A percentile compares a stretch with the other conserved stretches of the same genome.
Evolutionary conservation across 495 filamentous ascomycete genomes (phyloP).

Genomic region (Penicillium canescens): DNA sequence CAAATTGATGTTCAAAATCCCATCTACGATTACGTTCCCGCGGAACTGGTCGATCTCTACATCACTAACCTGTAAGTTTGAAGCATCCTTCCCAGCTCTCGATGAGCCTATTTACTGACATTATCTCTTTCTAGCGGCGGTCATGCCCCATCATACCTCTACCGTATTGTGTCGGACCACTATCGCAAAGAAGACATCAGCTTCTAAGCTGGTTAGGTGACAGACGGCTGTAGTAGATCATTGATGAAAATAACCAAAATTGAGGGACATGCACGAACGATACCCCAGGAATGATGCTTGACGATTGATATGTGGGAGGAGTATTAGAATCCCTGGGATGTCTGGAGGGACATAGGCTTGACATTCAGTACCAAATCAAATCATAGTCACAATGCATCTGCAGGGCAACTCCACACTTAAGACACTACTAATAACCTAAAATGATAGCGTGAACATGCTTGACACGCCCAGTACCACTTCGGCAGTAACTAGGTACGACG

Average conservation of each 20-base stretch:
- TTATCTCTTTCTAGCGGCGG: slow-evolving; percentile 57
- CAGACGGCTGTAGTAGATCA: slow-evolving; percentile 3
- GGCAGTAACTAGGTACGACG: no score
- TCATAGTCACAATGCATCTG: neutral
- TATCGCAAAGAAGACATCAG: slow-evolving; percentile 81
- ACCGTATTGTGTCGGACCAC: slow-evolving; percentile 79
- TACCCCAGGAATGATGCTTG: slow-evolving; percentile 26
- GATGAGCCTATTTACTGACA: slow-evolving; percentile 21
- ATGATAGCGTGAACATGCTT: no score
- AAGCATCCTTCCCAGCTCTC: neutral
- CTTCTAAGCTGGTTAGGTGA: slow-evolving; percentile 36
- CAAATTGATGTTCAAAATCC: slow-evolving; percentile 79
- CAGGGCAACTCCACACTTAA: no score
- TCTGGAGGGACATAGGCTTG: neutral
- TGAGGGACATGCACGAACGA: slow-evolving; percentile 17
- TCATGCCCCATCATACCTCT: slow-evolving; percentile 77
- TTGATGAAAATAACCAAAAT: slow-evolving; percentile 1
- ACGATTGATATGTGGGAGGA: slow-evolving; percentile 19
- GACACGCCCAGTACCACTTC: no score
- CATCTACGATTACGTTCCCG: slow-evolving; percentile 77
- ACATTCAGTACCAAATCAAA: slow-evolving; percentile 9
- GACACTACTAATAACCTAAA: no score
- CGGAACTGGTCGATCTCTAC: slow-evolving; percentile 82
- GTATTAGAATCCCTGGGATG: neutral
- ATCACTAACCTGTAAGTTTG: slow-evolving; percentile 85